These are phyloP conservation scores for Suillus variegatus DNA, from an alignment of 768 basidiomycete species.

Conservation along the genomic window DNA sequence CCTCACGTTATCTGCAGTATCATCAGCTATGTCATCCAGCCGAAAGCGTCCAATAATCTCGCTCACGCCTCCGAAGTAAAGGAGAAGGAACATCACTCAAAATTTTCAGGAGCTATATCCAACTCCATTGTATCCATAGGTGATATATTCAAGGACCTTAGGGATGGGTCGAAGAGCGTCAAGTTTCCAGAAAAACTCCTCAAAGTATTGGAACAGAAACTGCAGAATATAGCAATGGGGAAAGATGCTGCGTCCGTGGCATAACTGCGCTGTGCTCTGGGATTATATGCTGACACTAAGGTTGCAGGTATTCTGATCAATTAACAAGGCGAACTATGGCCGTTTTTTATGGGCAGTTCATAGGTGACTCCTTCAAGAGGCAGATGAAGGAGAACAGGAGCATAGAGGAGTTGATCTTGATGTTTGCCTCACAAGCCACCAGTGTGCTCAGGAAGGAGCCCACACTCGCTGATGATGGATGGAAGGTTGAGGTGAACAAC, in stretches of 20 bases:
- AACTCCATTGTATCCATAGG: constrained; percentile 59
- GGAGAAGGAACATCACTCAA: constrained; percentile 66
- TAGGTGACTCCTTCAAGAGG: constrained; percentile 79
- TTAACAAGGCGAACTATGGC: constrained; percentile 88
- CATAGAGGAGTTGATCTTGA: constrained; percentile 95
- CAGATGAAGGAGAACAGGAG: constrained; percentile 97
- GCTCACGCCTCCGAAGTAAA: constrained; percentile 41
- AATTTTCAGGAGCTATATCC: constrained; percentile 64
- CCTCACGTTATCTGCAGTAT: constrained; percentile 45
- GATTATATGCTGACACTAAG: constrained; percentile 9
- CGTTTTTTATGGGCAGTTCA: constrained; percentile 89
- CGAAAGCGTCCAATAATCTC: constrained; percentile 44
- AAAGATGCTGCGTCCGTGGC: constrained; percentile 80
- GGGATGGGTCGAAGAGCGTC: constrained; percentile 80
- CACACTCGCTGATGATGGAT: constrained; percentile 77
- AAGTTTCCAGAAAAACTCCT: constrained; percentile 94
- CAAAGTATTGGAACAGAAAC: constrained; percentile 85
- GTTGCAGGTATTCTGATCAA: constrained; percentile 81
- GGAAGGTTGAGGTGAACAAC: constrained; percentile 91
- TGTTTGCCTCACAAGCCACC: constrained; percentile 92
- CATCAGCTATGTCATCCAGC: constrained; percentile 68
- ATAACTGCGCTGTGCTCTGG: constrained; percentile 3
- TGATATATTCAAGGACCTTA: constrained; percentile 78
- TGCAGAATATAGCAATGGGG: constrained; percentile 93
- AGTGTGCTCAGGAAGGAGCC: constrained; percentile 89